phyloP scores from a whole-genome alignment of 495 filamentous ascomycete species.

The Penicillium nucicola region DNA sequence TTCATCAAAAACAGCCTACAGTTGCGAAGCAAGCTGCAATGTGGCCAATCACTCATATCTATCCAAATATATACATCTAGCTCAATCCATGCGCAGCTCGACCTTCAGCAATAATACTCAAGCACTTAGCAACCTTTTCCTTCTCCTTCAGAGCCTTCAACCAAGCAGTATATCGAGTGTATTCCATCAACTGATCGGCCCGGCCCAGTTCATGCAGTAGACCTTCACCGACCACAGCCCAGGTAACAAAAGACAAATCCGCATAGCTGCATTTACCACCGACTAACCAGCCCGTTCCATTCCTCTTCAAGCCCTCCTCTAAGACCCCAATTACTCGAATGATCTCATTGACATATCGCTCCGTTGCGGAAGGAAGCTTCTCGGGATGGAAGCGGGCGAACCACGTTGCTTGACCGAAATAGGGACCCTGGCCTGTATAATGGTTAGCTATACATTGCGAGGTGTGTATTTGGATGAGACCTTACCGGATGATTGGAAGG shows the following conservation, averaged over 20 bases:
- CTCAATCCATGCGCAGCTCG: not conserved
- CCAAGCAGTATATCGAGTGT: not conserved
- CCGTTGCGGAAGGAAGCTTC: conserved; percentile 39
- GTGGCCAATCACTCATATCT: too few species aligned
- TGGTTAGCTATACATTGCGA: not conserved
- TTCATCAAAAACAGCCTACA: too few species aligned
- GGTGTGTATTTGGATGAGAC: not conserved
- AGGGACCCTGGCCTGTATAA: conserved; percentile 30
- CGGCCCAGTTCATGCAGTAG: not conserved
- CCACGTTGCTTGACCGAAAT: conserved; percentile 38
- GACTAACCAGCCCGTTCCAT: conserved; percentile 41
- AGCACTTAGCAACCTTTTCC: not conserved
- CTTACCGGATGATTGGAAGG: conserved; percentile 36
- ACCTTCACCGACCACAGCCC: conserved; percentile 9
- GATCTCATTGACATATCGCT: conserved; percentile 47
- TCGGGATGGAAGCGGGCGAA: conserved; percentile 44
- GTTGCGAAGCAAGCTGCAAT: too few species aligned
- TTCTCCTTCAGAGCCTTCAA: not conserved
- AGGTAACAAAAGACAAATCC: conserved; percentile 48
- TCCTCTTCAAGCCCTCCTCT: conserved; percentile 27
- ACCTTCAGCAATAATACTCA: not conserved
- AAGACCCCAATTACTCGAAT: conserved; percentile 46
- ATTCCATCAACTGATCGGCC: not conserved
- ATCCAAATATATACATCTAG: not conserved
- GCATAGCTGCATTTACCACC: conserved; percentile 49